phyloP scores from a whole-genome alignment of 1,284 basidiomycete species.

The Cystobasidiaceae sp. region DNA sequence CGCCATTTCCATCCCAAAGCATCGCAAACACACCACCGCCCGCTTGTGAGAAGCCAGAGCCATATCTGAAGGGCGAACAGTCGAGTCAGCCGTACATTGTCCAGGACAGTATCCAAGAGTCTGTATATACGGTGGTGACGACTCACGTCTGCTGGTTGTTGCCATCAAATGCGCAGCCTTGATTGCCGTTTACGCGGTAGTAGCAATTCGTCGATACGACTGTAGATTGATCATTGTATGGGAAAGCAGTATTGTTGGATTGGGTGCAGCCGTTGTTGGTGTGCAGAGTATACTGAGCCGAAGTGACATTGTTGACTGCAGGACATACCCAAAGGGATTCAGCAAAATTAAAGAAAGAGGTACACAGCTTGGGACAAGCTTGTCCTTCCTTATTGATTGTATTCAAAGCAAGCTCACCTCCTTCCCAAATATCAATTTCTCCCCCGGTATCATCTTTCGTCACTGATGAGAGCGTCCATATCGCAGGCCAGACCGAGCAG shows the following conservation, averaged over 20 bases:
- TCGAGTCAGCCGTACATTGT: too few species aligned
- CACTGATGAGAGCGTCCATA: slow-evolving; percentile 22
- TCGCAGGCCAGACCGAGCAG: slow-evolving; percentile 31
- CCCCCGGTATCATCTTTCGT: slow-evolving; percentile 25
- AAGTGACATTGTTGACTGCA: slow-evolving; percentile 9
- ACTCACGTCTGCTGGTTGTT: slow-evolving; percentile 50
- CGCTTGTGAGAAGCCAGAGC: slow-evolving; percentile 45
- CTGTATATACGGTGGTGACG: not conserved
- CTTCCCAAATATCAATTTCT: slow-evolving; percentile 33
- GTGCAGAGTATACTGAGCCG: slow-evolving; percentile 62
- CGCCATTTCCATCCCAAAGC: slow-evolving; percentile 61
- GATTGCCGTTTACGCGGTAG: slow-evolving; percentile 51
- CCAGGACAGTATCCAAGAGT: too few species aligned
- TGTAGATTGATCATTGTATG: slow-evolving; percentile 8
- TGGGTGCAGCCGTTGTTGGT: slow-evolving; percentile 58
- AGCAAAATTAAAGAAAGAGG: not conserved
- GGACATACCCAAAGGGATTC: not conserved
- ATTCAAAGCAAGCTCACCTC: not conserved
- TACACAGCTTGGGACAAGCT: not conserved
- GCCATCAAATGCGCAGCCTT: slow-evolving; percentile 63
- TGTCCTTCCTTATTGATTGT: not conserved
- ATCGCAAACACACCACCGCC: slow-evolving; percentile 71
- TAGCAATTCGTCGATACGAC: slow-evolving; percentile 25
- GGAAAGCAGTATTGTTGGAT: slow-evolving; percentile 50
- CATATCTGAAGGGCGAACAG: slow-evolving; percentile 1